Conservation (phyloP, 2,329 filamentous ascomycete genomes). For the Fusarium concolor region DNA sequence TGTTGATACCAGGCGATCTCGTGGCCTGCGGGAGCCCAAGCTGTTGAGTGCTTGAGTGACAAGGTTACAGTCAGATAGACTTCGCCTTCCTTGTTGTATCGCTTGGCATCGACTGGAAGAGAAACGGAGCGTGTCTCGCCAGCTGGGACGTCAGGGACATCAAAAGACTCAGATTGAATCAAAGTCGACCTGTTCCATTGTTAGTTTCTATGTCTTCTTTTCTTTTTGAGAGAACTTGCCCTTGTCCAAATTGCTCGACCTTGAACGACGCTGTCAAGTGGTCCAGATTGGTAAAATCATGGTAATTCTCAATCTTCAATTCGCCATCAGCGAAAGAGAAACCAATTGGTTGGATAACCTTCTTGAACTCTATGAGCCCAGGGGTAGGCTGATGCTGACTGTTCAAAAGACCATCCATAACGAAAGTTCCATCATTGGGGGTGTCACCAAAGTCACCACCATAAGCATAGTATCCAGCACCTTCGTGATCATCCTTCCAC, state of each 20-base stretch:
- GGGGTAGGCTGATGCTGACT: conserved; percentile 67
- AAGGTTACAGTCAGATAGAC: conserved; percentile 61
- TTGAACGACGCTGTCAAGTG: conserved; percentile 58
- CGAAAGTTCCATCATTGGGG: conserved; percentile 70
- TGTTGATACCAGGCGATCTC: conserved; percentile 67
- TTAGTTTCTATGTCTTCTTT: conserved; percentile 3
- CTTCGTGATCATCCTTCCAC: conserved; percentile 57
- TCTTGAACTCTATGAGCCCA: conserved; percentile 67
- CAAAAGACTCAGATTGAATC: conserved; percentile 52
- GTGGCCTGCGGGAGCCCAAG: conserved; percentile 65
- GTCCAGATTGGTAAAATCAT: conserved; percentile 60
- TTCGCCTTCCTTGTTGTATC: conserved; percentile 51
- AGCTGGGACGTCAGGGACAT: conserved; percentile 56
- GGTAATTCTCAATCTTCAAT: conserved; percentile 60
- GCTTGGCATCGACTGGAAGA: conserved; percentile 47
- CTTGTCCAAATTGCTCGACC: conserved; percentile 56
- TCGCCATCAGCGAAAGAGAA: conserved; percentile 52
- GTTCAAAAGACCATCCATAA: conserved; percentile 70
- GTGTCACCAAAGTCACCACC: conserved; percentile 72
- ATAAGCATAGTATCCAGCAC: conserved; percentile 67
- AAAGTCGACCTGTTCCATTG: conserved; percentile 9
- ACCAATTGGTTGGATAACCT: conserved; percentile 66
- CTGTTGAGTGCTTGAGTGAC: conserved; percentile 54
- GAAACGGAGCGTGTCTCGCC: conserved; percentile 52
- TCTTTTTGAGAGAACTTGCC: conserved; percentile 48